Conservation (phyloP, 805 yeast genomes). For the Wickerhamiella sergipiensis region DNA sequence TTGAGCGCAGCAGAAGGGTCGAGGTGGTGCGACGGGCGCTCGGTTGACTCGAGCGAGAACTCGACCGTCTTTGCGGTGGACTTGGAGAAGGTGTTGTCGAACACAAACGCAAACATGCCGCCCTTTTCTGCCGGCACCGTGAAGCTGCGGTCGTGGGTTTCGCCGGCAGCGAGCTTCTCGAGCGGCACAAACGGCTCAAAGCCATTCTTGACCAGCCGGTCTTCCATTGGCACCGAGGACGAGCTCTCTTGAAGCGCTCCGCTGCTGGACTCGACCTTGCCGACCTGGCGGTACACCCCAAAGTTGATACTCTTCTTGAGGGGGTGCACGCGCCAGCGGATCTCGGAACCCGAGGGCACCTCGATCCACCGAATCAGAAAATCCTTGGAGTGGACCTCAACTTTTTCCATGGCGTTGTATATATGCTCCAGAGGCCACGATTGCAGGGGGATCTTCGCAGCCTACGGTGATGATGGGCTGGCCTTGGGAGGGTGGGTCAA, state of each 20-base stretch:
- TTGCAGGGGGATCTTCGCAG: neutral
- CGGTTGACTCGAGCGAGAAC: constrained; percentile 28
- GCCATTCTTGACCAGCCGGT: constrained; percentile 42
- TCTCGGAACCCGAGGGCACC: constrained; percentile 49
- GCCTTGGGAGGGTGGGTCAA: neutral
- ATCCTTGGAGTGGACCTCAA: constrained; percentile 81
- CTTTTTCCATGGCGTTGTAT: constrained; percentile 51
- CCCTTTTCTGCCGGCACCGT: constrained; percentile 36
- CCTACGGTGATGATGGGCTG: neutral
- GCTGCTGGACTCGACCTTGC: constrained; percentile 1
- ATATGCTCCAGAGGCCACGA: neutral
- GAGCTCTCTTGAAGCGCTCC: neutral
- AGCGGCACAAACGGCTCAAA: constrained; percentile 39
- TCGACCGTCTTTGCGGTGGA: constrained; percentile 69
- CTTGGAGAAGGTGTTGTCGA: constrained; percentile 84
- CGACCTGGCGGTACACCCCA: constrained; percentile 19
- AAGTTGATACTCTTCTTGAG: constrained; percentile 43
- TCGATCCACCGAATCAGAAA: constrained; percentile 86
- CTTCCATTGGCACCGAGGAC: constrained; percentile 21
- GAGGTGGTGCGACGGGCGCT: neutral
- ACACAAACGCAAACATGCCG: constrained; percentile 74
- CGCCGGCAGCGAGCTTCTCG: constrained; percentile 47
- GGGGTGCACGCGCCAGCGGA: constrained; percentile 77
- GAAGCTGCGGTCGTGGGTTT: constrained; percentile 46
- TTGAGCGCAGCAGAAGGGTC: neutral